Percentiles rank a stretch among this genome's conserved stretches.
Conservation (phyloP, 768 basidiomycete species). For the Kwoniella dendrophila region DNA sequence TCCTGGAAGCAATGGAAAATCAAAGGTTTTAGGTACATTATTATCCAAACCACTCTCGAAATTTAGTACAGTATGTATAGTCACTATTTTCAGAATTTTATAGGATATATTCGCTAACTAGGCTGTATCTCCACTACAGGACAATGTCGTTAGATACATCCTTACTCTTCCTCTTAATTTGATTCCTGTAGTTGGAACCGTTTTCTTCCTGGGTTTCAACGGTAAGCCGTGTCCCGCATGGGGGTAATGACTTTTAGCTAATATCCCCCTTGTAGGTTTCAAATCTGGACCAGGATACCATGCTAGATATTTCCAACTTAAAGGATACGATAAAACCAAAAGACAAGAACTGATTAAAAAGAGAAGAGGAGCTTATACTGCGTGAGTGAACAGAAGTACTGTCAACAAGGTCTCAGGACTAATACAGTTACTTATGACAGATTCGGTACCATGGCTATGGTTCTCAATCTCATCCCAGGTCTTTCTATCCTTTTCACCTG, state of each 20-base stretch:
- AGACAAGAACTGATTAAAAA: constrained; percentile 60
- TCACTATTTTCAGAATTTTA: neutral
- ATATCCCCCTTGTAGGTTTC: constrained; percentile 25
- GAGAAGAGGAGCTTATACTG: constrained; percentile 66
- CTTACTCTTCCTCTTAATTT: constrained; percentile 70
- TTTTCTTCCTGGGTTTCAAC: constrained; percentile 62
- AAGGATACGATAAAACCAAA: constrained; percentile 61
- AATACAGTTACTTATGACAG: constrained; percentile 58
- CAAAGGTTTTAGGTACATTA: constrained; percentile 61
- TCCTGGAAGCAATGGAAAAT: constrained; percentile 44
- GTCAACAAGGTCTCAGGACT: neutral
- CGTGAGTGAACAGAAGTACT: constrained; percentile 57
- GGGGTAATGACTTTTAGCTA: neutral
- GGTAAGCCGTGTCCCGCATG: constrained; percentile 15
- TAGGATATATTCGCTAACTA: neutral
- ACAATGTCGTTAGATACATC: constrained; percentile 63
- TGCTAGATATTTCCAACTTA: constrained; percentile 71
- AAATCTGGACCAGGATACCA: constrained; percentile 65
- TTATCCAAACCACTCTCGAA: constrained; percentile 58
- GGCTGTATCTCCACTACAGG: constrained; percentile 16
- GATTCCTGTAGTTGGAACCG: constrained; percentile 69
- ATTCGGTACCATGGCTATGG: constrained; percentile 66
- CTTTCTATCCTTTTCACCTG: constrained; percentile 64
- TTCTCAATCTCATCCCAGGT: constrained; percentile 67
- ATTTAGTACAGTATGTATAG: constrained; percentile 45